These are phyloP conservation scores for Penicillium cinerascens DNA, from an alignment of 495 filamentous ascomycete genomes.

Conservation along the genomic window DNA sequence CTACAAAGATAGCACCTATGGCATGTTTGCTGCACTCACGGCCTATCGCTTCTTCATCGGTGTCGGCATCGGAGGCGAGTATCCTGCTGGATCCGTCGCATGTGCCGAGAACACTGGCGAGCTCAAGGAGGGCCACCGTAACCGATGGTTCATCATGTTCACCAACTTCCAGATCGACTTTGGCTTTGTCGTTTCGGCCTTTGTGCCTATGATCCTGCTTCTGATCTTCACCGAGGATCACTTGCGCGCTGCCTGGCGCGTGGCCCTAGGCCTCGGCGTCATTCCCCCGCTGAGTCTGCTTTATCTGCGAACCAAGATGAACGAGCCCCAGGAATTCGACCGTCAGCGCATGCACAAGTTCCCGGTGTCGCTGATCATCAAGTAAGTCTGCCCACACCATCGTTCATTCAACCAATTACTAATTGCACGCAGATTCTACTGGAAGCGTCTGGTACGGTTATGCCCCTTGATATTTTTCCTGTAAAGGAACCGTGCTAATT, in stretches of 20 bases:
- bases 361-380: conserved; percentile 48
- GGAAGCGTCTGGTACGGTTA: conserved; percentile 41
- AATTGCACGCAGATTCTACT: conserved; percentile 41
- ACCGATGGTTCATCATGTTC: conserved; percentile 90
- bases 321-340: conserved; percentile 82
- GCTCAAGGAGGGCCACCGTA: conserved; percentile 72
- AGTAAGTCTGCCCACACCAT: conserved; percentile 27
- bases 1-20: conserved; percentile 53
- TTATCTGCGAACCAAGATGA: conserved; percentile 67
- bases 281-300: conserved; percentile 75
- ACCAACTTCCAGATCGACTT: conserved; percentile 87
- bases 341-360: conserved; percentile 53
- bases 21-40: conserved; percentile 76
- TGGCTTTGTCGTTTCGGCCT: conserved; percentile 70
- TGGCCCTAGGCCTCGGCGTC: conserved; percentile 72
- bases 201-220: conserved; percentile 70
- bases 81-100: conserved; percentile 83
- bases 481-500: conserved; percentile 47
- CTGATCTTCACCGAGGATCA: conserved; percentile 66
- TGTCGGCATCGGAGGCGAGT: conserved; percentile 68
- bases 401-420: not conserved
- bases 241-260: conserved; percentile 70
- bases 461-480: not conserved
- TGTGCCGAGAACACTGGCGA: conserved; percentile 82
- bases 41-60: conserved; percentile 83